Conservation (phyloP, 768 basidiomycete species). For the Leccinellum rugosiceps region DNA sequence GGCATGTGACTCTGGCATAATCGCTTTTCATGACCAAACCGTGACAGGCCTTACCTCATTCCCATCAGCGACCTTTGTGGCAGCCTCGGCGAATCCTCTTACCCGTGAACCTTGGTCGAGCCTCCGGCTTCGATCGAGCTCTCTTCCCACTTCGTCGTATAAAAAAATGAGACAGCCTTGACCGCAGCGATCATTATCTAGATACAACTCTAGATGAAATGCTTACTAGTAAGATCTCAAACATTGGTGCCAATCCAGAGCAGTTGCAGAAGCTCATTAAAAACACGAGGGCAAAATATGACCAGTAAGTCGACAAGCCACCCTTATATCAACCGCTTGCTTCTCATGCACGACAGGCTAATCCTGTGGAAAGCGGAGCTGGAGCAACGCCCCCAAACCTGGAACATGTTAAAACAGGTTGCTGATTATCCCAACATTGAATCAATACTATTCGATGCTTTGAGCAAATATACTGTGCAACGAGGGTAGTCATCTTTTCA, state of each 20-base stretch:
- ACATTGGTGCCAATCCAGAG: neutral
- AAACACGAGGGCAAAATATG: neutral
- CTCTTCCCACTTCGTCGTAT: constrained; percentile 10
- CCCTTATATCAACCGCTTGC: neutral
- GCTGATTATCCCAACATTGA: constrained; percentile 3
- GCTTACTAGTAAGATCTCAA: neutral
- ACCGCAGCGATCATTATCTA: neutral
- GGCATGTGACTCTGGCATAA: neutral
- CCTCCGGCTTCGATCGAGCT: neutral
- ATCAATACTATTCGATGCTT: constrained; percentile 2
- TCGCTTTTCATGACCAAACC: neutral
- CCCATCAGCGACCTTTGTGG: neutral
- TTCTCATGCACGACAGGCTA: neutral
- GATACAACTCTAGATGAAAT: constrained; percentile 12
- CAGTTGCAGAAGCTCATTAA: neutral
- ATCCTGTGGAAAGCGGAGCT: neutral
- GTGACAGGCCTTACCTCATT: neutral
- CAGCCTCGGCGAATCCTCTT: neutral
- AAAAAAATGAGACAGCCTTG: neutral
- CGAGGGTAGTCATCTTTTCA: constrained; percentile 1
- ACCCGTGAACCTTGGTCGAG: constrained; percentile 5
- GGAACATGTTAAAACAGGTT: constrained; percentile 1
- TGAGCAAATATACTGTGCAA: neutral
- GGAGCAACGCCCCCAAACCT: neutral
- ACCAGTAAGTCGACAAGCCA: neutral